These are phyloP conservation scores for Sphaerostilbella broomeana DNA, from an alignment of 2,329 filamentous ascomycete species.

Conservation along the genomic window DNA sequence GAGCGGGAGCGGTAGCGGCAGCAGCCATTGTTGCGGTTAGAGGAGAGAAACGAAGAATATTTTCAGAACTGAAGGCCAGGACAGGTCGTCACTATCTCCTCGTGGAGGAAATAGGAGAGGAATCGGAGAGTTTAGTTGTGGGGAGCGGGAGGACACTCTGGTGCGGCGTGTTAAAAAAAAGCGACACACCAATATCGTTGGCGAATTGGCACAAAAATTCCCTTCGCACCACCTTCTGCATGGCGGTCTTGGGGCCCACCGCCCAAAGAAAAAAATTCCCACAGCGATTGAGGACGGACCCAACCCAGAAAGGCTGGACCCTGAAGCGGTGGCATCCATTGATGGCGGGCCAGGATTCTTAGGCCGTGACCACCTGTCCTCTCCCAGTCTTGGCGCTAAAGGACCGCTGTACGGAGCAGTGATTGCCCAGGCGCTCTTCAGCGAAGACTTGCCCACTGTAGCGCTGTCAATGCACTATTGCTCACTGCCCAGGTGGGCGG, in stretches of 20 bases:
- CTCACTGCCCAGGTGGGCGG: not conserved
- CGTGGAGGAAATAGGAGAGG: slow-evolving; percentile 12
- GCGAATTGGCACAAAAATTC: slow-evolving; percentile 9
- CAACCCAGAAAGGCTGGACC: too few species aligned
- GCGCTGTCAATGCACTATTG: not conserved
- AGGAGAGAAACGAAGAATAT: not conserved
- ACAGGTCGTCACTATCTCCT: slow-evolving; percentile 13
- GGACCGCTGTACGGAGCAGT: too few species aligned
- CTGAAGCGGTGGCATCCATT: too few species aligned
- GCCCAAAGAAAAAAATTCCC: not conserved
- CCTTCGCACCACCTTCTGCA: slow-evolving; percentile 8
- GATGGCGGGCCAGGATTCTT: too few species aligned
- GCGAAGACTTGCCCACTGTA: not conserved
- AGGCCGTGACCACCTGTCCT: too few species aligned
- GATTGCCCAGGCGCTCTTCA: not conserved
- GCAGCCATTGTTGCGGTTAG: slow-evolving; percentile 35
- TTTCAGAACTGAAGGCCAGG: slow-evolving; percentile 16
- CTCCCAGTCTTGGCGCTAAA: too few species aligned
- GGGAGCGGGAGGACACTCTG: slow-evolving; percentile 2
- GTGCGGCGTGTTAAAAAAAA: slow-evolving; percentile 6
- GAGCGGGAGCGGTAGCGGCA: slow-evolving; percentile 39
- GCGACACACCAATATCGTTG: slow-evolving; percentile 10
- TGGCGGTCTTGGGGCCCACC: slow-evolving; percentile 7
- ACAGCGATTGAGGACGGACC: too few species aligned
- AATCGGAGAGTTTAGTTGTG: slow-evolving; percentile 10